Conservation (phyloP, 441 rosid genomes). For the Geranium incanum region DNA sequence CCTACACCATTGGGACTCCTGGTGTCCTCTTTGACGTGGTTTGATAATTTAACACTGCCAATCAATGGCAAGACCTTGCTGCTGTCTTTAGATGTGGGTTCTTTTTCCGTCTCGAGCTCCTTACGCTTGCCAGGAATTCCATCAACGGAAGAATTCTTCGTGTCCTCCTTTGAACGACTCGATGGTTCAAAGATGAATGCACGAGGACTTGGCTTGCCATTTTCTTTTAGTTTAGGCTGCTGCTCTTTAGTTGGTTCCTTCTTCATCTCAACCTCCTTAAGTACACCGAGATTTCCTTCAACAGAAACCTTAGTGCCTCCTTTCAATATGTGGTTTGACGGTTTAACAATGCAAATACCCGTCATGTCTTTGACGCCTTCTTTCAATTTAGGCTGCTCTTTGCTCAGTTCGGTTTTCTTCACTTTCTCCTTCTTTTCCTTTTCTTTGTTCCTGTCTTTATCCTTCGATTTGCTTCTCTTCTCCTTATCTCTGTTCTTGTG, state of each 20-base stretch:
- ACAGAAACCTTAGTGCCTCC: background rate
- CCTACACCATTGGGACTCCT: slow-evolving; percentile 24
- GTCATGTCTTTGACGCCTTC: slow-evolving; percentile 12
- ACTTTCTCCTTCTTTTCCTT: slow-evolving; percentile 41
- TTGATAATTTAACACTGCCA: slow-evolving; percentile 23
- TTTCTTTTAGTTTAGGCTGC: slow-evolving; percentile 2
- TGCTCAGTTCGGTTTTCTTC: slow-evolving; percentile 29
- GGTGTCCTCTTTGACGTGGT: slow-evolving; percentile 25
- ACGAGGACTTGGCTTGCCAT: background rate
- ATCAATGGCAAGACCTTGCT: slow-evolving; percentile 26
- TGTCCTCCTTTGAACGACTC: background rate
- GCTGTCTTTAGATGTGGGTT: slow-evolving; percentile 27
- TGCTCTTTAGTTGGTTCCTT: slow-evolving; percentile 6
- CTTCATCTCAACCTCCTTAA: slow-evolving; percentile 4
- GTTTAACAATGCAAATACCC: background rate
- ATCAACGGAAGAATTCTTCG: background rate
- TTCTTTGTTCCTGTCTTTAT: slow-evolving; percentile 32
- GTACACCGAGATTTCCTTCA: slow-evolving; percentile 6
- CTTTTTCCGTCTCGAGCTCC: slow-evolving; percentile 8
- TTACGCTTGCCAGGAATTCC: slow-evolving; percentile 10
- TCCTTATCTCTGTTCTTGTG: slow-evolving; percentile 30
- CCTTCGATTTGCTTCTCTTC: slow-evolving; percentile 30
- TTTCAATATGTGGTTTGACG: slow-evolving; percentile 3
- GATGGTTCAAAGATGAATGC: background rate
- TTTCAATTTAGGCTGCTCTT: slow-evolving; percentile 30